phyloP scores from a whole-genome alignment of 371 early-diverging fungal species.

The Chytridium lagenaria region DNA sequence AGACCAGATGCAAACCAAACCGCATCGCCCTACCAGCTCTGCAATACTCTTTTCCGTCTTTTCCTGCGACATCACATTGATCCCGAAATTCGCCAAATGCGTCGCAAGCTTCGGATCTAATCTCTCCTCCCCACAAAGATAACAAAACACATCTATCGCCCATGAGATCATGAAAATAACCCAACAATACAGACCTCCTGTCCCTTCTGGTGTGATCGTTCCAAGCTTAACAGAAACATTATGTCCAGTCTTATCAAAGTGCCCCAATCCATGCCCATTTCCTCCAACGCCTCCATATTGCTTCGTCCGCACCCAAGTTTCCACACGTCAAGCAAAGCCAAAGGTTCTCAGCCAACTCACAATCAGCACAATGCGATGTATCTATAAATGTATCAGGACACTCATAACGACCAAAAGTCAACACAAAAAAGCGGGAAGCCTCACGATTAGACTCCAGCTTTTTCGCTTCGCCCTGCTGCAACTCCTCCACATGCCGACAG shows the following conservation, averaged over 20 bases:
- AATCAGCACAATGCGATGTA: constrained; percentile 81
- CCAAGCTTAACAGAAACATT: constrained; percentile 89
- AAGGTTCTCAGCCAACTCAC: constrained; percentile 83
- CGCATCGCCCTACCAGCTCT: too few species aligned
- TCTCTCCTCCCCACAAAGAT: constrained; percentile 84
- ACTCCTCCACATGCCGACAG: constrained; percentile 81
- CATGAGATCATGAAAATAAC: not conserved
- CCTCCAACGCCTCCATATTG: constrained; percentile 99
- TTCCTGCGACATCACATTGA: constrained; percentile 75
- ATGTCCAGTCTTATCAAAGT: constrained; percentile 87
- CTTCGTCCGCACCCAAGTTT: constrained; percentile 69
- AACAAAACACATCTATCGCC: constrained; percentile 87
- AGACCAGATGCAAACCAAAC: constrained; percentile 38
- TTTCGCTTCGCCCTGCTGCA: constrained; percentile 64
- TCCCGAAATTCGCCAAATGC: constrained; percentile 88
- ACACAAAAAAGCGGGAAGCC: not conserved
- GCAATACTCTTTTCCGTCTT: constrained; percentile 94
- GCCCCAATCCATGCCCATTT: constrained; percentile 95
- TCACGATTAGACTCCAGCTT: constrained; percentile 38
- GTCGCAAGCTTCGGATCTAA: constrained; percentile 77
- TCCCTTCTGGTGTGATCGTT: constrained; percentile 97
- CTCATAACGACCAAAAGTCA: not conserved
- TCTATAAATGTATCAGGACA: too few species aligned
- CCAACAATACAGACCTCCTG: constrained; percentile 68
- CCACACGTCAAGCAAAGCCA: constrained; percentile 74